A percentile compares a stretch with the other conserved stretches of the same genome.
Evolutionary conservation across 2,329 filamentous ascomycete species (phyloP).

Genomic region (Sclerotinia nivalis): DNA sequence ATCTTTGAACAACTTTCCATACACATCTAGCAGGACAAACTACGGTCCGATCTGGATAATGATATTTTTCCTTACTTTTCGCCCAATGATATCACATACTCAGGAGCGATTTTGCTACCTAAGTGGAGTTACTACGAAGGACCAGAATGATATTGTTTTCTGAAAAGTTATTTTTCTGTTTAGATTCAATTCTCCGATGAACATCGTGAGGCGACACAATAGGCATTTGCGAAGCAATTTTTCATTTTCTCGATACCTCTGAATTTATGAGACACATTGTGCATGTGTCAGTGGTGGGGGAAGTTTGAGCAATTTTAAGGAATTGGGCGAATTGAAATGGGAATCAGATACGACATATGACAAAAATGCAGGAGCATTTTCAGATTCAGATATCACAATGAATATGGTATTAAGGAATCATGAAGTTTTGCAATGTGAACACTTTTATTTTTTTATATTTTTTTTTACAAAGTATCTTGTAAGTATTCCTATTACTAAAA

Average conservation of each 20-base stretch:
- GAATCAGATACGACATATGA: conserved; percentile 12
- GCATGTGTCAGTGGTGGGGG: conserved; percentile 20
- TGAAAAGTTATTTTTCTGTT: conserved; percentile 37
- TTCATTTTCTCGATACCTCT: conserved; percentile 28
- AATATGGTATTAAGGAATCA: conserved; percentile 14
- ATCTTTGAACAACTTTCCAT: conserved; percentile 47
- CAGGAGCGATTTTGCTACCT: conserved; percentile 31
- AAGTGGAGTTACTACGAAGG: conserved; percentile 34
- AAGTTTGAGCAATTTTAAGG: conserved; percentile 17
- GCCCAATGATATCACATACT: conserved; percentile 26
- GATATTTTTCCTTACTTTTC: conserved; percentile 28
- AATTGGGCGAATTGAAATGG: conserved; percentile 8
- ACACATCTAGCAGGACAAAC: conserved; percentile 14
- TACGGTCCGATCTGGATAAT: conserved; percentile 34
- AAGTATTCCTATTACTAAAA: background rate
- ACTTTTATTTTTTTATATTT: too few relatives aligned
- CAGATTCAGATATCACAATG: conserved; percentile 17
- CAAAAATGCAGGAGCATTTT: conserved; percentile 21
- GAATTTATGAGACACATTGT: conserved; percentile 16
- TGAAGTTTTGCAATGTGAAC: conserved; percentile 3
- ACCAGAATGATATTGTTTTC: conserved; percentile 36
- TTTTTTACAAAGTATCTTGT: background rate
- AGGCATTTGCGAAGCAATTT: conserved; percentile 32
- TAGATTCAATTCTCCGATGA: conserved; percentile 37
- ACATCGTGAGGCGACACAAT: conserved; percentile 35